Conservation (phyloP, 2,329 filamentous ascomycete species). For the Cordyceps farinosa region DNA sequence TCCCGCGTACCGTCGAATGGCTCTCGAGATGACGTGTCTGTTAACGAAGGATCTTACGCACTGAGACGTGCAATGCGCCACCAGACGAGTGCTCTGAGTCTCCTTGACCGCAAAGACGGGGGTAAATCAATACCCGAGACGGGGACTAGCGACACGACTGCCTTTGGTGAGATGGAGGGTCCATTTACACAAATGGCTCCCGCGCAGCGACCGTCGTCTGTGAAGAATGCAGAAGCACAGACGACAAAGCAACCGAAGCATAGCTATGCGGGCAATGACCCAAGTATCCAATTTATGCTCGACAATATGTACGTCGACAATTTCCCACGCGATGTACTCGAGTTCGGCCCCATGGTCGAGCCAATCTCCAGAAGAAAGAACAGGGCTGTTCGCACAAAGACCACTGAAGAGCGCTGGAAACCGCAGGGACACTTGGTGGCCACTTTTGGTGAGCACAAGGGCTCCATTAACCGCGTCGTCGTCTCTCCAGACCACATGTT, state of each 20-base stretch:
- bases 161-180: slow-evolving; percentile 57
- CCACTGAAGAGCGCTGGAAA: slow-evolving; percentile 61
- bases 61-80: slow-evolving; percentile 48
- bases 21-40: slow-evolving; percentile 28
- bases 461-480: slow-evolving; percentile 74
- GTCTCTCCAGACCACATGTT: slow-evolving; percentile 89
- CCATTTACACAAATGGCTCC: slow-evolving; percentile 42
- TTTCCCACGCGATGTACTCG: slow-evolving; percentile 60
- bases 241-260: slow-evolving; percentile 58
- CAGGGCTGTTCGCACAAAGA: slow-evolving; percentile 46
- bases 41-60: slow-evolving; percentile 41
- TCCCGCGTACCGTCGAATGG: slow-evolving; percentile 36
- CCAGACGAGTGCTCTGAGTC: slow-evolving; percentile 56
- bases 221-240: slow-evolving; percentile 29
- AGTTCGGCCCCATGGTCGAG: slow-evolving; percentile 78
- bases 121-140: slow-evolving; percentile 58
- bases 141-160: slow-evolving; percentile 56
- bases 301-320: slow-evolving; percentile 80
- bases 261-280: slow-evolving; percentile 78
- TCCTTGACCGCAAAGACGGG: slow-evolving; percentile 57
- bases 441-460: slow-evolving; percentile 83
- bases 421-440: slow-evolving; percentile 82
- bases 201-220: slow-evolving; percentile 23
- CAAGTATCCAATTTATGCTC: slow-evolving; percentile 65
- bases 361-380: slow-evolving; percentile 57